A percentile compares a stretch with the other conserved stretches of the same genome.
phyloP scores from a whole-genome alignment of 768 basidiomycete genomes.

The Holtermanniella nyarrowii region DNA sequence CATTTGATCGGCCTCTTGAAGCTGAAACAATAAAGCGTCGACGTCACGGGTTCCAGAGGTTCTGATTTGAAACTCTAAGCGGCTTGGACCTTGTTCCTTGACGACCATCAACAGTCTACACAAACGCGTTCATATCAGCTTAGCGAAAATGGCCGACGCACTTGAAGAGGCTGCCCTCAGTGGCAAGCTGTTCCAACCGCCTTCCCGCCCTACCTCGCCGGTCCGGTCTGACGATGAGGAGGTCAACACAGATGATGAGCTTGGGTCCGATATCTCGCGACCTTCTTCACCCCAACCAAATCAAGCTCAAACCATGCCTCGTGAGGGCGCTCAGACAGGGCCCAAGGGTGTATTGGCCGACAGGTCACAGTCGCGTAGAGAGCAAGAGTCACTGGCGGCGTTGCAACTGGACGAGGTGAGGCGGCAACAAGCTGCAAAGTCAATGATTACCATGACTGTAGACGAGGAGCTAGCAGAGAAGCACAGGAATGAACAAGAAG shows the following conservation, averaged over 20 bases:
- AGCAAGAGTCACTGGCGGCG: background rate
- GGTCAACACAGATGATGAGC: background rate
- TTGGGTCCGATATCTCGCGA: background rate
- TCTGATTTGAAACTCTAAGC: no score
- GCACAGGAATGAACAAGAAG: background rate
- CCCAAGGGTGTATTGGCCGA: constrained; percentile 27
- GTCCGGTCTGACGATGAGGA: background rate
- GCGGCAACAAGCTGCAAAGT: constrained; percentile 7
- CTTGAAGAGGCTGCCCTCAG: background rate
- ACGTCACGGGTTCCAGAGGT: no score
- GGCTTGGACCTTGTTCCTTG: background rate
- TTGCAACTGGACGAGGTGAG: constrained; percentile 4
- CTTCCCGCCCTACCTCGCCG: background rate
- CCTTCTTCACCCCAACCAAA: background rate
- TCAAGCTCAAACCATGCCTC: background rate
- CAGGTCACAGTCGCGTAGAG: constrained; percentile 1
- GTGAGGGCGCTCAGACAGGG: constrained; percentile 20
- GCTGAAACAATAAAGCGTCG: no score
- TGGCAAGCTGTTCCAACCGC: background rate
- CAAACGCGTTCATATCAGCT: background rate
- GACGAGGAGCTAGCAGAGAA: constrained; percentile 14
- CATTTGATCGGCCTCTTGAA: no score
- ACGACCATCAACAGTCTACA: background rate
- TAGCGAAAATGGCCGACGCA: background rate
- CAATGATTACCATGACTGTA: constrained; percentile 14